Base-by-base conservation (phyloP, 306 rosid species). In the Fragaria iinumae region DNA sequence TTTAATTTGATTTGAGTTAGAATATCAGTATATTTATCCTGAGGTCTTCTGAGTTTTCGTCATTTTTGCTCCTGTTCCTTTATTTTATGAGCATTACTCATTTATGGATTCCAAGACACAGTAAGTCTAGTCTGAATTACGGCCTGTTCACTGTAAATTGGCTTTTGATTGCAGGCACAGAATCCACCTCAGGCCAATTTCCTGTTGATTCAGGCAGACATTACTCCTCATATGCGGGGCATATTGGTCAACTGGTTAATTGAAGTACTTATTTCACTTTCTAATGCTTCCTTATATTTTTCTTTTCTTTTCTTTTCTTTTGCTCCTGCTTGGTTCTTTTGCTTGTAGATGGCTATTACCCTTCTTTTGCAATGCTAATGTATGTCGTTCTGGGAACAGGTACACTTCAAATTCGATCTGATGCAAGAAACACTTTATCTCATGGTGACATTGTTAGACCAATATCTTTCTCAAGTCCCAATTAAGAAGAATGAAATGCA, bases 341-440 rank as follows among this genome's bases (percentile, higher is more conserved):
- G 68, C 44, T 43, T 25, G 57, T 44, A 41, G 67, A 52, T 69
- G 57, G 72, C 60, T 81, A 9, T 49, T 4, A 53, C 73, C 36
- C 59, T 73, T 68, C 74, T 63, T n/a, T 71, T 85, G 20, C 32
- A 78, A 29, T 49, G 47, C 79, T 73, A 76, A 76, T 72, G 41
- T 77, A 60, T 79, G 67, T 18, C 10, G 0, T 43, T 80, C 57
- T 29, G 76, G 83, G 81, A 82, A 55, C 79, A 90, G 98, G 99
- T 92, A 60, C 99, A 90, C 88, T 78, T 76, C 80, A 95, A 90
- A 81, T 95, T 84, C 85, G 96, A 92, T 72, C 86, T 95, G 83
- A 90, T 91, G 98, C 96, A 89, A 47, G 98, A 94, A 81, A 94
- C 98, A 56, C 83, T 94, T 21, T 88, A 84, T 84, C 96, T 92